phyloP scores from a whole-genome alignment of 2,329 filamentous ascomycete genomes.

The Microcyclosporella mali region DNA sequence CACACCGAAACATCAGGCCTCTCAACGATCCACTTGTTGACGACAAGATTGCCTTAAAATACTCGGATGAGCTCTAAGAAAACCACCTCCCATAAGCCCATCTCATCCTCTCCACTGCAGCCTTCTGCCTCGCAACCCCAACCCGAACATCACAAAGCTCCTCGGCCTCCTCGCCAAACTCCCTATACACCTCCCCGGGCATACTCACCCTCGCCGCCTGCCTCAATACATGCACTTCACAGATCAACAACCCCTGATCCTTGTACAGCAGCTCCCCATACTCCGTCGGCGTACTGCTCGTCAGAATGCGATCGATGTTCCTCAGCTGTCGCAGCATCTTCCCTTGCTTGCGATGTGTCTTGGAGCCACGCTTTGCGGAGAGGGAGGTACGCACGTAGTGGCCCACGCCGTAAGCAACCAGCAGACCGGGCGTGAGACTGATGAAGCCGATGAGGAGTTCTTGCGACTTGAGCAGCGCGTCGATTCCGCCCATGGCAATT shows the following conservation, averaged over 20 bases:
- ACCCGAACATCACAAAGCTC: conserved; percentile 76
- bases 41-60: too few species aligned
- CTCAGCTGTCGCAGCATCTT: conserved; percentile 72
- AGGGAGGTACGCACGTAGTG: conserved; percentile 67
- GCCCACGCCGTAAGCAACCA: conserved; percentile 70
- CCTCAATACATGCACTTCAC: conserved; percentile 79
- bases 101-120: conserved; percentile 73
- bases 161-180: conserved; percentile 82
- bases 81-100: conserved; percentile 85
- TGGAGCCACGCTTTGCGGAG: conserved; percentile 63
- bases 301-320: conserved; percentile 70
- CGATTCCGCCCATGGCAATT: conserved; percentile 91
- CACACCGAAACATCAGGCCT: too few species aligned
- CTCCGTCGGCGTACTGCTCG: conserved; percentile 51
- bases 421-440: conserved; percentile 83
- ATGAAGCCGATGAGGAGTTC: conserved; percentile 98
- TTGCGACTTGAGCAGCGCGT: conserved; percentile 88
- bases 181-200: conserved; percentile 67
- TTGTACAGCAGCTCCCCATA: conserved; percentile 79
- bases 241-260: conserved; percentile 83
- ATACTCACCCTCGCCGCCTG: conserved; percentile 61
- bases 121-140: conserved; percentile 70
- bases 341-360: conserved; percentile 58
- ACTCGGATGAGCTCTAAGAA: conserved; percentile 1
- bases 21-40: too few species aligned